Base-by-base conservation (phyloP, 2,329 filamentous ascomycete genomes). In the Neopestalotiopsis sp. region DNA sequence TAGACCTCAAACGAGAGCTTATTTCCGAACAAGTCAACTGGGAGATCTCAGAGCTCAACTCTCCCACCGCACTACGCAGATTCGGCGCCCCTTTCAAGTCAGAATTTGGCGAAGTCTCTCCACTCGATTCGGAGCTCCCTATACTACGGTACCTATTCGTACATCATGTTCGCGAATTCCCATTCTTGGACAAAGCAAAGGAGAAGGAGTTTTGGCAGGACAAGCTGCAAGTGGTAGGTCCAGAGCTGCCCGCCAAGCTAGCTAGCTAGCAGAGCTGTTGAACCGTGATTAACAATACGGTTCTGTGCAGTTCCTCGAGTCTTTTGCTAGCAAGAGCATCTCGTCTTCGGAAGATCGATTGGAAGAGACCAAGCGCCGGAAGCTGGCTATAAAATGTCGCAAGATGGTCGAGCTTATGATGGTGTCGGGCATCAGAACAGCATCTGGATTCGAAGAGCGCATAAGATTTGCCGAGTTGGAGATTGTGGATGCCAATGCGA, bases 131-230 rank as follows among this genome's bases (percentile, higher is more conserved):
- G 2, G 95, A 98, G 75, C 87, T 99, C 34, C 96, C 96, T 20
- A 92, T 99, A 71, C 86, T 99, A 71, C 90, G 96, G 73, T 98
- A 96, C 83, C 97, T 99, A 77, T 99, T 99, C 79, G 96, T 98
- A 67, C 92, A 98, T 79, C 95, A 98, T 90, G 90, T 99, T 70
- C 94, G 96, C 77, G 97, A 98, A 76, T 99, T 99, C 76, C 96
- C 96, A 1, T 99, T 99, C 78, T 88, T 99, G 72, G 94, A 99
- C 81, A 94, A 97, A 85, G 96, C 96, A 28, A 92, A 90, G 77
- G 96, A 99, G 87, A 97, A 98, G 87, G 96, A 99, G 82, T 99
- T 99, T 77, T 99, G 96, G 96, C 96, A 99, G 83, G 94, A 98
- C 79, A 98, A 97, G 81, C 85, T 99, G 70, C 96, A 99, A 85